A percentile compares a stretch with the other conserved stretches of the same genome.
Evolutionary conservation across 139 green algal species (phyloP).

Genomic region (Haematococcus lacustris): DNA sequence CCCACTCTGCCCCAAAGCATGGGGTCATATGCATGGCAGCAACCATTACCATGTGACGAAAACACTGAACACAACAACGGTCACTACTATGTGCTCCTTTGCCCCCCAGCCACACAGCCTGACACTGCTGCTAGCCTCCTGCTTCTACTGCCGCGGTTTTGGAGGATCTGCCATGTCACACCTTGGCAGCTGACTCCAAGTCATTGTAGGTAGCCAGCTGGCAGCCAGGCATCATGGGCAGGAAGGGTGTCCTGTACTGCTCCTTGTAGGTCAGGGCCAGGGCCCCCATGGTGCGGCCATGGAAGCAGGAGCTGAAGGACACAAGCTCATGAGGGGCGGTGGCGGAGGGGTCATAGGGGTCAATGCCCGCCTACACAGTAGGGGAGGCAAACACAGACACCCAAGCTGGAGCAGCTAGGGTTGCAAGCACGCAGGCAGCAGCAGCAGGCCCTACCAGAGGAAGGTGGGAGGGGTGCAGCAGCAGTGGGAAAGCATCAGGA

Average conservation of each 20-base stretch:
- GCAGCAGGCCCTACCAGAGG: too few relatives aligned
- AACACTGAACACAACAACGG: neutral
- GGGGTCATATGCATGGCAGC: too few relatives aligned
- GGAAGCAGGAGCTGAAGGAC: conserved; percentile 90
- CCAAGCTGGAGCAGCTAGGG: too few relatives aligned
- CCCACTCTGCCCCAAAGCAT: too few relatives aligned
- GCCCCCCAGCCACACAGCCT: conserved; percentile 3
- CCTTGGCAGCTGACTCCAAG: conserved; percentile 55
- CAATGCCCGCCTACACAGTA: conserved; percentile 43
- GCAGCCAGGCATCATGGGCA: conserved; percentile 82
- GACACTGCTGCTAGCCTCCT: too few relatives aligned
- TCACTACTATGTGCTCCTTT: conserved; percentile 24
- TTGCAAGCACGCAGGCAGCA: too few relatives aligned
- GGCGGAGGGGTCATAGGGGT: conserved; percentile 59
- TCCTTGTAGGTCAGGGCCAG: conserved; percentile 95
- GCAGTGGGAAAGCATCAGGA: too few relatives aligned
- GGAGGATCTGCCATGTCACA: too few relatives aligned
- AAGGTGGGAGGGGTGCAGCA: too few relatives aligned
- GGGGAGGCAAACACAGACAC: too few relatives aligned
- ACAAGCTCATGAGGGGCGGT: conserved; percentile 80
- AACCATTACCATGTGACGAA: too few relatives aligned
- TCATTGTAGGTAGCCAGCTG: conserved; percentile 58
- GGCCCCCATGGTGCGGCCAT: conserved; percentile 94
- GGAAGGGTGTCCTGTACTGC: conserved; percentile 91
- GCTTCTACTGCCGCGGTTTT: too few relatives aligned